These are phyloP conservation scores for Petunia secreta DNA, from an alignment of 257 asterid species.

Conservation along the genomic window DNA sequence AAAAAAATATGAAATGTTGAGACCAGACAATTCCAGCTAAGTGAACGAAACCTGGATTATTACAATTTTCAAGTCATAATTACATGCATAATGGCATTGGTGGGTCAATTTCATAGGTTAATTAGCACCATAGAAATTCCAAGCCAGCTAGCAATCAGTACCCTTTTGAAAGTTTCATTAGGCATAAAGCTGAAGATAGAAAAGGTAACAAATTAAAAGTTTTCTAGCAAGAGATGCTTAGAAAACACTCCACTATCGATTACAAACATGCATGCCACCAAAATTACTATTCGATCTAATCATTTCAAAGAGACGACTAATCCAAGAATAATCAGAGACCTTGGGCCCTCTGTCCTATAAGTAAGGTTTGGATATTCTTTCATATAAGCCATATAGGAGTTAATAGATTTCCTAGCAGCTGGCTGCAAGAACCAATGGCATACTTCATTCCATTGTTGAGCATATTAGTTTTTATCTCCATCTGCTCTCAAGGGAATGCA, in stretches of 20 bases:
- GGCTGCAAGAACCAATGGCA: background rate
- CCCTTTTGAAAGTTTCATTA: background rate
- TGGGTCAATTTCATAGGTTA: background rate
- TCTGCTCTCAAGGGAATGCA: conserved; percentile 31
- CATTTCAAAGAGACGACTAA: conserved; percentile 3
- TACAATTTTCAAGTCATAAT: background rate
- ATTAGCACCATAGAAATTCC: background rate
- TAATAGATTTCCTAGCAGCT: background rate
- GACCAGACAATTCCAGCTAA: background rate
- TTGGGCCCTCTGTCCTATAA: conserved; percentile 5
- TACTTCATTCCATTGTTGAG: conserved; percentile 21
- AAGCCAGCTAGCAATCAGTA: background rate
- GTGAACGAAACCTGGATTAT: background rate
- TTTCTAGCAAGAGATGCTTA: conserved; percentile 21
- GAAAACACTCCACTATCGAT: conserved; percentile 26
- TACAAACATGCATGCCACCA: conserved; percentile 26
- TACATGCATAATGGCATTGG: background rate
- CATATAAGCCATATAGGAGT: background rate
- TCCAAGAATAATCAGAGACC: background rate
- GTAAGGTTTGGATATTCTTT: background rate
- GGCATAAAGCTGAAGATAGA: background rate
- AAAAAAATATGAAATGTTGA: background rate
- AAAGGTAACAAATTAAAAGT: background rate
- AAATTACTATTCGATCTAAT: conserved; percentile 15
- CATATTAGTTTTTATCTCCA: conserved; percentile 22